Evolutionary conservation across 306 rosid genomes (phyloP), one percentile per base, ranked within the genome.

Genomic region (Corylus americana): DNA sequence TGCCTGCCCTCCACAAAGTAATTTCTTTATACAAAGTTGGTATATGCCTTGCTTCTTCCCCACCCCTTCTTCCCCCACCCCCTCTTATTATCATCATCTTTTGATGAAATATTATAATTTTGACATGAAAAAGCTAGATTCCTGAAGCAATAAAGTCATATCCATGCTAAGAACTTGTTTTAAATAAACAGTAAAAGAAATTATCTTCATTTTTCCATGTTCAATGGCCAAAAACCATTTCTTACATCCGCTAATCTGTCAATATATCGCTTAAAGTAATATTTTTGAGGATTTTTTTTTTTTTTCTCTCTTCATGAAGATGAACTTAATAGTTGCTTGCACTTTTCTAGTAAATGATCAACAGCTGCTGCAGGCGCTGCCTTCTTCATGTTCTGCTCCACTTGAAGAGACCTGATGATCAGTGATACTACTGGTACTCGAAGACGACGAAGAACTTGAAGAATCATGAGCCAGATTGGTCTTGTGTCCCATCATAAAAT

Each of bases 381-480:
- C 77, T 77, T 78, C 84, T 77, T 88, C 85, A 50, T 82, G 81
- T 17, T 73, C 83, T 17, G 77, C 69, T 11, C 37, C 81, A 74
- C 84, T 78, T n/a, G 91, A 87, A 72, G 87, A 84, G 39, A 86
- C 83, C 81, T 91, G 35, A 31, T 91, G 35, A 31, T 31, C 92
- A 16, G 86, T 78, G 45, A 79, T 31, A 66, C 77, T 84, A 81
- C 82, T 83, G 2, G 88, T 87, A 79, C 89, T 87, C 7, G 95
- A 93, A 76, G 92, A 91, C n/a, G 97, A 88, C 1, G 98, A 93
- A 11, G 90, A 89, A 5, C 87, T 74, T 8, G 84, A 80, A 63
- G 86, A 85, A 76, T n/a, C 66, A 66, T 80, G 76, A 67, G 54
- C 67, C 47, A 11, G 18, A 75, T n/a, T 11, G 39, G 50, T 39